Base-by-base conservation (phyloP, 257 asterid genomes). In the Coffea eugenioides region DNA sequence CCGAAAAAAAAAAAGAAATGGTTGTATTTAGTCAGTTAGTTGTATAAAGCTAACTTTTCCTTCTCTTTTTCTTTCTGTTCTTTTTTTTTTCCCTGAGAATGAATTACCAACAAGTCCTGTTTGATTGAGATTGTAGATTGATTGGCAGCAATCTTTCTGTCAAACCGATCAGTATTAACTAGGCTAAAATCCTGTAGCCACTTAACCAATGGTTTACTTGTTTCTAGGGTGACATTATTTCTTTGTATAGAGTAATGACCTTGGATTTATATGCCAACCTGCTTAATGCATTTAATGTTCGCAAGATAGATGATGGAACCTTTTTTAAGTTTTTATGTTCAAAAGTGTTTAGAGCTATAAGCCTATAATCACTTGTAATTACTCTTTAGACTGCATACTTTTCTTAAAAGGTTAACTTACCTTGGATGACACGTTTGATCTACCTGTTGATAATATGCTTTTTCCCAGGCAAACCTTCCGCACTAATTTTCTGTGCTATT, bases 401-500 rank as follows among this genome's bases (percentile, higher is more conserved):
- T 2, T 4, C 43, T 39, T 39, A 6, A 25, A 61, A 61, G 67
- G 31, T 13, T 61, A 61, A 61, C 27, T 61, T 15, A 61, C 34
- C 12, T 10, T 71, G 12, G 65, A 25, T 27, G 34, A 1, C n/a
- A 3, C 27, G 34, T 39, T 8, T 49, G 31, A 48, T 45, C 25
- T 65, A 51, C 13, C 74, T 70, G 56, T 70, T 43, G 14, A 56
- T 56, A 56, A 56, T 56, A 56, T 56, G 25, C n/a, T 15, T 15
- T 16, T 5, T 75, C 1, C 52, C 64, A 20, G 20, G 69, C 41
- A 2, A 34, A 57, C 36, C 16, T 8, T 59, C 36, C 45, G 48
- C 43, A 43, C 61, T 79, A 49, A 45, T 71, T 71, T 43, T 21
- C 77, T 71, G 52, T 46, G 21, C 69, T 39, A 39, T 49, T 48